These are phyloP conservation scores for Thamnidium elegans DNA, from an alignment of 192 early-diverging fungal species.

Conservation along the genomic window DNA sequence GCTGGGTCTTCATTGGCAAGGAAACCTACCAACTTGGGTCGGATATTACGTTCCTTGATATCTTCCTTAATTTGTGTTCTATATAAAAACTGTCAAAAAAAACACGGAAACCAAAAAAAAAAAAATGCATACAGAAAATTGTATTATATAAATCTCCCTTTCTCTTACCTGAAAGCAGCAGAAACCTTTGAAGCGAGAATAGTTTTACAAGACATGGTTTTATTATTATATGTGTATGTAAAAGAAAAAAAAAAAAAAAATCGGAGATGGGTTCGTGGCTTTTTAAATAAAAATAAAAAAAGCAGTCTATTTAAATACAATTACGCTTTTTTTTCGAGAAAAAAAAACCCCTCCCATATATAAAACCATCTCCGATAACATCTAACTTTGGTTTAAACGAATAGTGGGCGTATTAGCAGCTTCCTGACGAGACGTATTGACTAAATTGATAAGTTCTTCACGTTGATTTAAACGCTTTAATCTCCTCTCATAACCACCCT, in stretches of 20 bases:
- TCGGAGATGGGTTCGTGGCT: background rate
- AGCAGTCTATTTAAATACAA: background rate
- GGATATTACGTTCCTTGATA: conserved; percentile 59
- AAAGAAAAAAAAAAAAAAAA: background rate
- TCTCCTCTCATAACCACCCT: conserved; percentile 39
- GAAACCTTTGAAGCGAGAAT: conserved; percentile 64
- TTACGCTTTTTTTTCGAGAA: background rate
- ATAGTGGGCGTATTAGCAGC: background rate
- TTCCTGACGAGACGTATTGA: background rate
- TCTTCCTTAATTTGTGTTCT: conserved; percentile 60
- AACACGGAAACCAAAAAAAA: background rate
- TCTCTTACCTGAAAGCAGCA: conserved; percentile 57
- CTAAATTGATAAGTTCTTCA: conserved; percentile 36
- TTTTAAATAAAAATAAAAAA: conserved; percentile 3
- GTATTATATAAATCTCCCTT: background rate
- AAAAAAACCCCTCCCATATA: too few relatives aligned
- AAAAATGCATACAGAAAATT: background rate
- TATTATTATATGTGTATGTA: background rate
- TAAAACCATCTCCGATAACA: too few relatives aligned
- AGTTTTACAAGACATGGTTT: conserved; percentile 46
- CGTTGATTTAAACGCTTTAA: conserved; percentile 39
- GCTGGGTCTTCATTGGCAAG: conserved; percentile 95
- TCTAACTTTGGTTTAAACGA: too few relatives aligned
- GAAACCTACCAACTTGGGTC: conserved; percentile 86
- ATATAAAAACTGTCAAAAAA: background rate